Evolutionary conservation across 257 asterid genomes (phyloP).

Genomic region (Nicotiana undulata): DNA sequence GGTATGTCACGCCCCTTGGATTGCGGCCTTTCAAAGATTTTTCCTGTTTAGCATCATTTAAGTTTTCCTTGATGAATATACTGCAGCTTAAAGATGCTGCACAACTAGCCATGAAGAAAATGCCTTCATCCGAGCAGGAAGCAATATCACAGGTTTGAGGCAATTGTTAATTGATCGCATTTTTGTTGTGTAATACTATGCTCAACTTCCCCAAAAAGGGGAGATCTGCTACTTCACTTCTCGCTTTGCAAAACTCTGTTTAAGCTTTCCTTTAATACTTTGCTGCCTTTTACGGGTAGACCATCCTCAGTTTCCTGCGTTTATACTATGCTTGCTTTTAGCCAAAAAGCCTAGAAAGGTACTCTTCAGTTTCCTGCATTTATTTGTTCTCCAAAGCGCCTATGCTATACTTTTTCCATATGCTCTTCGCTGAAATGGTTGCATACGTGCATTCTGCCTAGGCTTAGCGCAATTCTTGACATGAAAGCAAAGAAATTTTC

Average conservation of each 20-base stretch:
- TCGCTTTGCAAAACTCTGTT: background rate
- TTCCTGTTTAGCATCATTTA: conserved; percentile 7
- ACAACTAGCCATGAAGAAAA: conserved; percentile 80
- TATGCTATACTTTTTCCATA: background rate
- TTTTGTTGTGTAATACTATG: background rate
- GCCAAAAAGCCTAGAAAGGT: conserved; percentile 19
- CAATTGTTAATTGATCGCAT: background rate
- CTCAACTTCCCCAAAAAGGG: background rate
- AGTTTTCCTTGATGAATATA: conserved; percentile 17
- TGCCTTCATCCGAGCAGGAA: conserved; percentile 93
- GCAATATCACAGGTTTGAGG: conserved; percentile 86
- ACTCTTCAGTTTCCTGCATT: background rate
- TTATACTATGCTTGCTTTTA: conserved; percentile 15
- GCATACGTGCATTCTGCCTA: background rate
- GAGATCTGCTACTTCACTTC: background rate
- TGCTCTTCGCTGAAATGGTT: background rate
- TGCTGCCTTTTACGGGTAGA: background rate
- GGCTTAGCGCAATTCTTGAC: background rate
- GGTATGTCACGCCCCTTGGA: conserved; percentile 1
- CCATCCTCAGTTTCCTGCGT: background rate
- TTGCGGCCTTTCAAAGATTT: background rate
- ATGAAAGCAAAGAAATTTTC: background rate
- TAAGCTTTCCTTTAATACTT: background rate
- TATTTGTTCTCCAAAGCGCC: background rate
- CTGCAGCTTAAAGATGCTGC: conserved; percentile 92